Evolutionary conservation across 2,329 filamentous ascomycete genomes (phyloP).

Genomic region (Hymenoscyphus linearis): DNA sequence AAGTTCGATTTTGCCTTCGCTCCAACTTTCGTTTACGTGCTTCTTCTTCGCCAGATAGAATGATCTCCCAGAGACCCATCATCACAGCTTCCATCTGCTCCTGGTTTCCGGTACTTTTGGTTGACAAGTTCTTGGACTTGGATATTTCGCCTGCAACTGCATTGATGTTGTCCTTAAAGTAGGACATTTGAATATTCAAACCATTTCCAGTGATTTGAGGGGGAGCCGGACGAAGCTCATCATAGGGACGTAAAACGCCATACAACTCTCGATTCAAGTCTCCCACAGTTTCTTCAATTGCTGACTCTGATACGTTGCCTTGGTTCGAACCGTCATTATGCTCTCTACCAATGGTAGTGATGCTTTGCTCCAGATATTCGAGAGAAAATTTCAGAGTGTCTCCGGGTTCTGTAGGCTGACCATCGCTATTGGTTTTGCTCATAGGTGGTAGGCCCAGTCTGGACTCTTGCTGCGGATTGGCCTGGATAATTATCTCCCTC

Average conservation of each 20-base stretch:
- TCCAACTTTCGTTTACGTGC: slow-evolving; percentile 50
- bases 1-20: slow-evolving; percentile 45
- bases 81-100: slow-evolving; percentile 52
- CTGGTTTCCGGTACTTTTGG: slow-evolving; percentile 25
- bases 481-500: slow-evolving; percentile 59
- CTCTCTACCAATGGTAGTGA: slow-evolving; percentile 56
- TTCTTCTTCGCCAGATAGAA: slow-evolving; percentile 45
- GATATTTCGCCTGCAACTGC: slow-evolving; percentile 37
- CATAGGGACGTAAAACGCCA: slow-evolving; percentile 46
- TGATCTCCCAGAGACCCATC: slow-evolving; percentile 47
- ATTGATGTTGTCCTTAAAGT: slow-evolving; percentile 58
- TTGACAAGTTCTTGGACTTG: slow-evolving; percentile 17
- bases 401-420: slow-evolving; percentile 37
- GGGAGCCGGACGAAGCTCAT: slow-evolving; percentile 48
- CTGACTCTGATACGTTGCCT: slow-evolving; percentile 24
- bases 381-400: slow-evolving; percentile 53
- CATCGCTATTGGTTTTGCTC: slow-evolving; percentile 39
- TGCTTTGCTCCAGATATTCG: slow-evolving; percentile 63
- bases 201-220: slow-evolving; percentile 52
- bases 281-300: slow-evolving; percentile 48
- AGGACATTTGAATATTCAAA: slow-evolving; percentile 62
- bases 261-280: slow-evolving; percentile 61
- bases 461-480: slow-evolving; percentile 44
- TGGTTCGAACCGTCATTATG: slow-evolving; percentile 33
- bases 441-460: slow-evolving; percentile 22